A percentile compares a stretch with the other conserved stretches of the same genome.
Evolutionary conservation across 2,329 filamentous ascomycete species (phyloP).

Genomic region (Xylaria arbuscula): DNA sequence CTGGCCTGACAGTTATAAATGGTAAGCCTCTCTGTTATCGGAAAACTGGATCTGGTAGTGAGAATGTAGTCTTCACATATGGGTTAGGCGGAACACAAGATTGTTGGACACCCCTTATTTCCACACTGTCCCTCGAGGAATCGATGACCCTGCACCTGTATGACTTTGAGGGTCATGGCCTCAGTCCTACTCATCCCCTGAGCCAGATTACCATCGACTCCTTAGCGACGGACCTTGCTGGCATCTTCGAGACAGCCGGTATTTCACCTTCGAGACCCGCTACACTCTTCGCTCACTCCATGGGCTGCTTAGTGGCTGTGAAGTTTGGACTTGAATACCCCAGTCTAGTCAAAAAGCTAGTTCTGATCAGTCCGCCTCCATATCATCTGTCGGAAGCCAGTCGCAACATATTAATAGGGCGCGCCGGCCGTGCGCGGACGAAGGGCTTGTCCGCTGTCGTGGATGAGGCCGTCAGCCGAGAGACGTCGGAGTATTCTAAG

Average conservation of each 20-base stretch:
- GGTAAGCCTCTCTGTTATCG: constrained; percentile 26
- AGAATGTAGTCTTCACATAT: constrained; percentile 29
- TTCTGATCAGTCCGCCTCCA: constrained; percentile 21
- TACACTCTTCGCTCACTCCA: constrained; percentile 31
- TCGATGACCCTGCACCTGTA: constrained; percentile 25
- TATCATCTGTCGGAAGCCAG: constrained; percentile 3
- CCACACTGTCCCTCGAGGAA: constrained; percentile 3
- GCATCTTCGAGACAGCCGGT: constrained; percentile 15
- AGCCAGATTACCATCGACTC: constrained; percentile 28
- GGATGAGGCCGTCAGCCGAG: neutral
- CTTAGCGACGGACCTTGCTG: constrained; percentile 24
- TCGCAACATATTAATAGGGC: neutral
- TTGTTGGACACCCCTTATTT: constrained; percentile 31
- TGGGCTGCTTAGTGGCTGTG: constrained; percentile 29
- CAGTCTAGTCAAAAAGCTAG: constrained; percentile 11
- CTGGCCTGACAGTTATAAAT: constrained; percentile 22
- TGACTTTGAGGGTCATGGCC: constrained; percentile 35
- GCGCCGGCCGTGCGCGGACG: constrained; percentile 7
- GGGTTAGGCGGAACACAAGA: constrained; percentile 33
- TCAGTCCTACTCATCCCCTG: constrained; percentile 33
- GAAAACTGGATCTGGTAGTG: constrained; percentile 10
- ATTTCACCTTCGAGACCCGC: constrained; percentile 19
- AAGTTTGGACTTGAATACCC: constrained; percentile 22
- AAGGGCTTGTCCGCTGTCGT: constrained; percentile 20
- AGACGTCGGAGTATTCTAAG: neutral